Percentiles rank a stretch among this genome's conserved stretches.
These are phyloP conservation scores for Protomyces macrosporus DNA, from an alignment of 1,139 yeast species.

Conservation along the genomic window DNA sequence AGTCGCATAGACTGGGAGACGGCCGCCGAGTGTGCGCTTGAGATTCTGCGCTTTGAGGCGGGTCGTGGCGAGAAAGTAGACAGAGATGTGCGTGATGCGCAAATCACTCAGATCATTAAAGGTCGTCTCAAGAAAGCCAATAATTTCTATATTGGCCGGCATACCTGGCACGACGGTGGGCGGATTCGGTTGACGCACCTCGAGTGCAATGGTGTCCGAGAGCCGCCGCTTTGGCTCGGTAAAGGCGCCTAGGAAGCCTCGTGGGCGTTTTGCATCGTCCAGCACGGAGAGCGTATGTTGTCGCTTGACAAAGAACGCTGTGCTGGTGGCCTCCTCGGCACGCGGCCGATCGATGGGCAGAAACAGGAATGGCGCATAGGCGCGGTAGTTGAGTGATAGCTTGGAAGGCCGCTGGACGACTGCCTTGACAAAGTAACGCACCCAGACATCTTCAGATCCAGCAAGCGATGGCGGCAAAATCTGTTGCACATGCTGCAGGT, in stretches of 20 bases:
- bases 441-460: slow-evolving; percentile 48
- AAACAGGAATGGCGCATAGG: slow-evolving; percentile 50
- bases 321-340: neutral
- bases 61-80: slow-evolving; percentile 10
- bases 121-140: slow-evolving; percentile 10
- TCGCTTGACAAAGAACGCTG: slow-evolving; percentile 17
- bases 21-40: slow-evolving; percentile 3
- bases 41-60: slow-evolving; percentile 8
- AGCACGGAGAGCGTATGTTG: slow-evolving; percentile 8
- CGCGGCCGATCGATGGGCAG: slow-evolving; percentile 48
- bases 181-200: slow-evolving; percentile 21
- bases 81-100: slow-evolving; percentile 5
- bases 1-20: slow-evolving; percentile 1
- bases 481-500: slow-evolving; percentile 42
- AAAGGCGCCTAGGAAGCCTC: neutral
- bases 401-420: slow-evolving; percentile 56
- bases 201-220: slow-evolving; percentile 19
- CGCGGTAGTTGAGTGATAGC: slow-evolving; percentile 49
- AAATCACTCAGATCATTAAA: neutral
- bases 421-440: slow-evolving; percentile 48
- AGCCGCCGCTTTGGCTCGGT: neutral
- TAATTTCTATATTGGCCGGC: slow-evolving; percentile 10
- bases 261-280: slow-evolving; percentile 11
- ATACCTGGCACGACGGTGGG: slow-evolving; percentile 14
- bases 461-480: slow-evolving; percentile 56